Evolutionary conservation across 2,329 filamentous ascomycete genomes (phyloP).

Genomic region (Ophiocordyceps robertsii): DNA sequence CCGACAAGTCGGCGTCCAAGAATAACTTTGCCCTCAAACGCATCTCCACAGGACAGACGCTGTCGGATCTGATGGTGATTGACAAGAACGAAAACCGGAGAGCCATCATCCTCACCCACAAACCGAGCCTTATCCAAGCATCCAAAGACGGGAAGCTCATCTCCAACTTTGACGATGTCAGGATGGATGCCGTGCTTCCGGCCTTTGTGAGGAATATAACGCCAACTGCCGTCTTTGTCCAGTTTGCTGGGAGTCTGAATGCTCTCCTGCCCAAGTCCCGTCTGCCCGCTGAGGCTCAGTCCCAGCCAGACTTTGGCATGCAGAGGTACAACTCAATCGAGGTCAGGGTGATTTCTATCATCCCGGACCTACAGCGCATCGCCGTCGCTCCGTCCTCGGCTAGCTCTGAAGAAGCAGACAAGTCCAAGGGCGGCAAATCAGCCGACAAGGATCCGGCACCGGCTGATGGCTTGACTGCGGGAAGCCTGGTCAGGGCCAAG

Average conservation of each 20-base stretch:
- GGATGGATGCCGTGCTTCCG: constrained; percentile 52
- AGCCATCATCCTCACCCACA: constrained; percentile 65
- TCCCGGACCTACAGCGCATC: constrained; percentile 58
- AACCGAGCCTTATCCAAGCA: constrained; percentile 68
- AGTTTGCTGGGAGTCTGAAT: constrained; percentile 66
- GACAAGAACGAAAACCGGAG: constrained; percentile 70
- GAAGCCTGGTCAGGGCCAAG: constrained; percentile 60
- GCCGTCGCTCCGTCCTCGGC: constrained; percentile 36
- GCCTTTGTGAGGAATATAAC: constrained; percentile 84
- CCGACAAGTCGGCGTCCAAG: constrained; percentile 73
- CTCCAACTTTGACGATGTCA: constrained; percentile 56
- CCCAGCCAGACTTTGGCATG: constrained; percentile 64
- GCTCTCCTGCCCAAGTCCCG: constrained; percentile 71
- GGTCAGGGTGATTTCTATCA: constrained; percentile 58
- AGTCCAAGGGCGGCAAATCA: constrained; percentile 21
- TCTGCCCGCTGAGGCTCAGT: constrained; percentile 55
- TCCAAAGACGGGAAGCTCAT: constrained; percentile 60
- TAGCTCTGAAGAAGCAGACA: constrained; percentile 28
- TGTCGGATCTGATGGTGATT: constrained; percentile 74
- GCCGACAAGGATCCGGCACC: constrained; percentile 19
- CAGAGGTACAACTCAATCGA: constrained; percentile 62
- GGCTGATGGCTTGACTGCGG: constrained; percentile 61
- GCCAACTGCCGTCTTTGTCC: constrained; percentile 69
- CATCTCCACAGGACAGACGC: constrained; percentile 69
- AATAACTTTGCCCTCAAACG: constrained; percentile 64